These are phyloP conservation scores for Zygnema cylindricum DNA, from an alignment of 139 green algal genomes.

Conservation along the genomic window DNA sequence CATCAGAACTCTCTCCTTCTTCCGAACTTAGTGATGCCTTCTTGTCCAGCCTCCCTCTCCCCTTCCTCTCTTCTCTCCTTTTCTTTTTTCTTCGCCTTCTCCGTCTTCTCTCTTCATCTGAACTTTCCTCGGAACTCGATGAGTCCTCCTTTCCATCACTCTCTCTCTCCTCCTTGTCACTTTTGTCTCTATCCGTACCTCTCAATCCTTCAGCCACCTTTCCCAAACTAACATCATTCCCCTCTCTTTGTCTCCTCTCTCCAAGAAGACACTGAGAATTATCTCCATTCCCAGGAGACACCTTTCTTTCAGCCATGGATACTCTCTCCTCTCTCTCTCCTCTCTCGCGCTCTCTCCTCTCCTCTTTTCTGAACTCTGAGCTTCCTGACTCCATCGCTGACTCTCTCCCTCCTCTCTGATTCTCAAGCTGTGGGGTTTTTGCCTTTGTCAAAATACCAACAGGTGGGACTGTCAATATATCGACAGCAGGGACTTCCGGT, in stretches of 20 bases:
- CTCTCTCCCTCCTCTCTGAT: slow-evolving; percentile 10
- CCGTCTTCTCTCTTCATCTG: neutral
- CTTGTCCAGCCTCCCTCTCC: neutral
- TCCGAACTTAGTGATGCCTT: neutral
- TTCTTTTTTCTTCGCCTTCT: neutral
- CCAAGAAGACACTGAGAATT: neutral
- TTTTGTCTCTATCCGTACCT: neutral
- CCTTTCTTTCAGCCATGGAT: slow-evolving; percentile 21
- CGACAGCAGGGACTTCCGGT: too few species aligned
- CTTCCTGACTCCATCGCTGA: slow-evolving; percentile 16
- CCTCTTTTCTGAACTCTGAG: neutral
- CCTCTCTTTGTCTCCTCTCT: slow-evolving; percentile 8
- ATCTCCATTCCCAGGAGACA: neutral
- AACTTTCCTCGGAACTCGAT: slow-evolving; percentile 24
- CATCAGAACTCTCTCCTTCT: neutral
- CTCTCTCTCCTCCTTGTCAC: neutral
- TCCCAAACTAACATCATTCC: neutral
- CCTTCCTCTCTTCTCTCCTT: slow-evolving; percentile 29
- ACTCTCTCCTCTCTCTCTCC: neutral
- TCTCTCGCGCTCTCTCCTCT: neutral
- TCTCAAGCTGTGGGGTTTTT: slow-evolving; percentile 7
- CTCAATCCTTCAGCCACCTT: neutral
- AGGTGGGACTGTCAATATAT: neutral
- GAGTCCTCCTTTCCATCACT: neutral
- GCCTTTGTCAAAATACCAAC: neutral